These are phyloP conservation scores for Scheffersomyces amazonensis DNA, from an alignment of 805 yeast genomes.

Conservation along the genomic window DNA sequence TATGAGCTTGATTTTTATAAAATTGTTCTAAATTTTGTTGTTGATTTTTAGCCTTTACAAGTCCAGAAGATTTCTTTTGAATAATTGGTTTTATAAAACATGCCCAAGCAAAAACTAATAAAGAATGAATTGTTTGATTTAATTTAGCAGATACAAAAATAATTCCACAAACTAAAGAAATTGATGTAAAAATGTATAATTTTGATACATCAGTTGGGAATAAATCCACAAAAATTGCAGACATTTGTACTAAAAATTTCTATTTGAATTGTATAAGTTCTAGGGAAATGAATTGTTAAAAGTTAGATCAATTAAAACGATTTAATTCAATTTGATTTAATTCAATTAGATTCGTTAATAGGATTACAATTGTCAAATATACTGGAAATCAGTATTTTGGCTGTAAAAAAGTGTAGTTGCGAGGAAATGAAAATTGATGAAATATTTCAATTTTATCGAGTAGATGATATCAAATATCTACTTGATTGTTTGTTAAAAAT, in stretches of 20 bases:
- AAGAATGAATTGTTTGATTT: conserved; percentile 20
- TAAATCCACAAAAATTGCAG: conserved; percentile 5
- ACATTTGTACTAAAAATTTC: conserved; percentile 1
- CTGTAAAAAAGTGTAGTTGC: too few species aligned
- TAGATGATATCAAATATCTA: too few species aligned
- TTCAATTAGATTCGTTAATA: too few species aligned
- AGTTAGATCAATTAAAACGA: too few species aligned
- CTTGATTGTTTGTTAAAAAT: too few species aligned
- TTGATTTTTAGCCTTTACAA: conserved; percentile 37
- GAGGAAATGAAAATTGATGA: too few species aligned
- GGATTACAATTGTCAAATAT: too few species aligned
- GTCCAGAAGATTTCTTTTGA: conserved; percentile 5
- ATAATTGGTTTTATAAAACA: conserved; percentile 58
- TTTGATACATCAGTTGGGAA: conserved; percentile 13
- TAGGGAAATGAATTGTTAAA: too few species aligned
- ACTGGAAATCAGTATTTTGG: too few species aligned
- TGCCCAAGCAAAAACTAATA: conserved; percentile 36
- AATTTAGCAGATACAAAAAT: conserved; percentile 14
- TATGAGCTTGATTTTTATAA: conserved; percentile 72
- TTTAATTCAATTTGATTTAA: too few species aligned
- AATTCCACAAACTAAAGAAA: conserved; percentile 13
- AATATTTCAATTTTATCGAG: too few species aligned
- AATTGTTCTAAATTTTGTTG: conserved; percentile 65
- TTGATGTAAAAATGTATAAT: conserved; percentile 13
- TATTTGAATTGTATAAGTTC: too few species aligned